These are phyloP conservation scores for Fusarium guadeloupense DNA, from an alignment of 2,329 filamentous ascomycete genomes.

Conservation along the genomic window DNA sequence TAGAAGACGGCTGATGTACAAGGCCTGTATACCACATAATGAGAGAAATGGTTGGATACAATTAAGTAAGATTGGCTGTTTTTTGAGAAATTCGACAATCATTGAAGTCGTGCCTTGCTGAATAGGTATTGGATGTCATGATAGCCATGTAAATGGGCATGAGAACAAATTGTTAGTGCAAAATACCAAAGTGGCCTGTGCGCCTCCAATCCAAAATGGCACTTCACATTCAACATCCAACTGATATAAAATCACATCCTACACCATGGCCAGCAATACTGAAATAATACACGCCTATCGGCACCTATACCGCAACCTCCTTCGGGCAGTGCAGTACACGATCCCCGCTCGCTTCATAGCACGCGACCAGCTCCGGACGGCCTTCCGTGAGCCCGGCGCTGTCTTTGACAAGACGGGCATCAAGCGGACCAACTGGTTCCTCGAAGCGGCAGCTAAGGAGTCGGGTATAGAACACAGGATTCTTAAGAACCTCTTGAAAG, in stretches of 20 bases:
- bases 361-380: constrained; percentile 66
- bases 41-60: constrained; percentile 13
- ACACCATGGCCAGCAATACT: constrained; percentile 38
- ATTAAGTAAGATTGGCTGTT: background rate
- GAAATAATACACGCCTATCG: constrained; percentile 74
- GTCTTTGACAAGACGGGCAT: constrained; percentile 63
- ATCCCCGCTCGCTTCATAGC: constrained; percentile 72
- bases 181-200: constrained; percentile 26
- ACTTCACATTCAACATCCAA: background rate
- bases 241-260: background rate
- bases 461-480: constrained; percentile 77
- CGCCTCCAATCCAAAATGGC: background rate
- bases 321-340: constrained; percentile 78
- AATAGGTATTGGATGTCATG: too few relatives aligned
- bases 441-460: constrained; percentile 69
- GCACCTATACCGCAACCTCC: constrained; percentile 69
- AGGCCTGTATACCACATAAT: constrained; percentile 29
- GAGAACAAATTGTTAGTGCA: background rate
- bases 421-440: constrained; percentile 74
- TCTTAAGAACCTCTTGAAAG: constrained; percentile 70
- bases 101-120: background rate
- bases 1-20: constrained; percentile 26
- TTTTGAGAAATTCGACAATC: background rate
- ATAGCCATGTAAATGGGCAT: background rate
- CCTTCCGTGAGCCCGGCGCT: constrained; percentile 62